Evolutionary conservation across 495 filamentous ascomycete genomes (phyloP), one percentile per base, ranked within the genome.

Genomic region (Physcia stellaris): DNA sequence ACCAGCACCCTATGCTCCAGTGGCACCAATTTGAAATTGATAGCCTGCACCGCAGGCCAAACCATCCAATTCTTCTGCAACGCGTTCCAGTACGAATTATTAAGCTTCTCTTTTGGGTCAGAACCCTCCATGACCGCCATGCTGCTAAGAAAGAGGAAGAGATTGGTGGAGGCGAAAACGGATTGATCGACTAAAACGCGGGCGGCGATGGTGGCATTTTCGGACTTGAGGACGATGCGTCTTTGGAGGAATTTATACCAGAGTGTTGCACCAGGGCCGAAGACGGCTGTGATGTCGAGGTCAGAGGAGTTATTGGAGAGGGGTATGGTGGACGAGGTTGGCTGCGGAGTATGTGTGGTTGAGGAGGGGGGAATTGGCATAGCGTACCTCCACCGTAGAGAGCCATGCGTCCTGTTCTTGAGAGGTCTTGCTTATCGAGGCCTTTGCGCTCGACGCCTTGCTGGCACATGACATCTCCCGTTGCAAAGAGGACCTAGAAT

Each of bases 1-100:
- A 94, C 75, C 48, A 98, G 57, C 23, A 98, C 70, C 41, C 88
- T 63, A 54, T 86, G 78, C 46, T 96, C 71, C 48, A 94, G 59
- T 11, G 90, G 90, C 37, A 96, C 80, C 31, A 92, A 64, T 53
- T 79, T 77, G 65, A 98, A 96, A 63, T 98, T 98, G 46, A 79
- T 68, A 37, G 79, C 59, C 64, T 98, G 90, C 41, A 96, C 86
- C 43, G 72, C 73, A 6, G 90, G 92, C 90, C 92, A 98, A 34
- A 98, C 67, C 58, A 84, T 74, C 67, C 82, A 86, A 57, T 98
- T 98, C 51, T 79, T 81, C 52, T 66, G 70, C 56, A 96, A 66
- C 32, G 78, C 80, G 4, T 67, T 61, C 35, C 53, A 47, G 53
- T 86, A 98, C 38, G 66, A 78, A 43, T 61, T 70, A 26, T 67